Evolutionary conservation across 1,284 basidiomycete genomes (phyloP), one percentile per base, ranked within the genome.

Genomic region (Exobasidium cylindrosporum): DNA sequence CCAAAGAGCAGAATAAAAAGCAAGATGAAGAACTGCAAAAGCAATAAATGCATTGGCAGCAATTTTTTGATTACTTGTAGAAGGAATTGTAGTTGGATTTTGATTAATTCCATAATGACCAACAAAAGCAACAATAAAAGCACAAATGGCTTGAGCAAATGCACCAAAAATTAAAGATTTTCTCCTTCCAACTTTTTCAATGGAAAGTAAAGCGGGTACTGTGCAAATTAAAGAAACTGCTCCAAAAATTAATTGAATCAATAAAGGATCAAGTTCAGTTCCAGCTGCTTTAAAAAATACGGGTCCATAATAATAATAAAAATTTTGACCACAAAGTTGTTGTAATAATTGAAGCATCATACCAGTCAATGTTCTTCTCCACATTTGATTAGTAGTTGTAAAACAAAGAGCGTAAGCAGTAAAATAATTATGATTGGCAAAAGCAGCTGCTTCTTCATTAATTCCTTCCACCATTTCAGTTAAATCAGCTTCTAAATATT

Each of bases 271-370:
- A 60, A 91, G 82, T 26, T 82, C 73, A 7, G 88, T 88, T 45
- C 87, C 86, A 11, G 89, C 87, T 63, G 84, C 86, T 76, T 88
- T 82, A 83, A 91, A 91, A 84, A 92, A 91, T 0, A 87, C 88
- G 61, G 90, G 88, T 10, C 72, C 63, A 58, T 75, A 82, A 78
- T 87, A 87, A 83, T 90, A 90, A 83, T 91, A 89, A 82, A 91
- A 91, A 85, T 92, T 92, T 84, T 90, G 84, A 62, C 78, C 72
- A 68, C 77, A 77, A 57, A 81, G 75, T 81, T 92, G 89, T 81
- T 91, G 89, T 84, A 85, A 86, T 50, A 84, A 86, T 80, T 90
- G 89, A 72, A 90, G 84, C 53, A 73, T 61, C 62, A 81, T 82
- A 62, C 90, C 91, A 46, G 89, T 87, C 72, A 89, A 82, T 46